These are phyloP conservation scores for Uromyces viciae-fabae DNA, from an alignment of 1,284 basidiomycete species.

Conservation along the genomic window DNA sequence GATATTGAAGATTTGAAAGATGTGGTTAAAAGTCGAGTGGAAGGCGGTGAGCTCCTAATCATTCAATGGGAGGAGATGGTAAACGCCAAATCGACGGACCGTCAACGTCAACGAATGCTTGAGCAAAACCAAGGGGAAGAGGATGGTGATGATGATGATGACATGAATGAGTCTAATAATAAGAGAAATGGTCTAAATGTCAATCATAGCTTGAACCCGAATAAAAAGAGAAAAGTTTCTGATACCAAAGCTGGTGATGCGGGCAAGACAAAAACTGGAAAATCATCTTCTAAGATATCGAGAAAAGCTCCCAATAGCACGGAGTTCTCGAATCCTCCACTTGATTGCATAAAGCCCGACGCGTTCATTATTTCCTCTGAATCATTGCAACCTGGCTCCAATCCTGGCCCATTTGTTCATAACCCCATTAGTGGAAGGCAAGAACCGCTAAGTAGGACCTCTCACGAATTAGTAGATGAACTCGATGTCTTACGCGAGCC, in stretches of 20 bases:
- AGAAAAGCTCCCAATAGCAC: not conserved
- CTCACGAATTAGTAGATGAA: conserved; percentile 34
- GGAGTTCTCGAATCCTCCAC: conserved; percentile 3
- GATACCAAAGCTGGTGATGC: conserved; percentile 8
- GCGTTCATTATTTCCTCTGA: conserved; percentile 8
- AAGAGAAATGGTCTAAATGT: not conserved
- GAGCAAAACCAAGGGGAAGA: conserved; percentile 46
- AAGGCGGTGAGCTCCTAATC: conserved; percentile 46
- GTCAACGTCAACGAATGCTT: conserved; percentile 46
- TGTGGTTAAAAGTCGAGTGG: conserved; percentile 47
- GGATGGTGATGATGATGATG: conserved; percentile 47
- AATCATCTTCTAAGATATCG: not conserved
- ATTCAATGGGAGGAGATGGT: conserved; percentile 47
- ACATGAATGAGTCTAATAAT: conserved; percentile 19
- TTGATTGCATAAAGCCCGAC: not conserved
- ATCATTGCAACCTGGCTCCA: not conserved
- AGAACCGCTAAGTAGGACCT: conserved; percentile 3
- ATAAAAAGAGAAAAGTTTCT: conserved; percentile 29
- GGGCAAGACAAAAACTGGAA: not conserved
- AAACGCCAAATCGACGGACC: conserved; percentile 31
- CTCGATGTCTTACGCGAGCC: conserved; percentile 18
- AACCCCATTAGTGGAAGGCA: not conserved
- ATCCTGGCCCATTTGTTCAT: conserved; percentile 16
- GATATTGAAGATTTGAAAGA: conserved; percentile 49
- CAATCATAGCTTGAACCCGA: not conserved